phyloP scores from a whole-genome alignment of 208 protist species.

The Herpetomonas samuelpessoai region DNA sequence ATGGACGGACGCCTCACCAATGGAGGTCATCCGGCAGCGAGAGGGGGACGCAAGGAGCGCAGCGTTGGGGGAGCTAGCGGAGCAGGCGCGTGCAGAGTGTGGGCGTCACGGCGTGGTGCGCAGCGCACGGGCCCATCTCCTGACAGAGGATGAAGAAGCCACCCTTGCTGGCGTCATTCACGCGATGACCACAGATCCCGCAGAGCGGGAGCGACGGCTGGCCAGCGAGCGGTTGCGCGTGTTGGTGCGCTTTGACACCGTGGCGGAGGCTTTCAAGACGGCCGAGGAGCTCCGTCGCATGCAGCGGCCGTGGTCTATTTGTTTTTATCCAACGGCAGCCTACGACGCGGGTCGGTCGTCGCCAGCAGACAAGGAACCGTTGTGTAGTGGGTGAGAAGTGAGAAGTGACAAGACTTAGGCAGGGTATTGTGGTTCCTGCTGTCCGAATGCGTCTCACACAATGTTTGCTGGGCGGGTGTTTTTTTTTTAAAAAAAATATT shows the following conservation, averaged over 20 bases:
- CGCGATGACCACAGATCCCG: neutral
- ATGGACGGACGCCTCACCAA: constrained; percentile 16
- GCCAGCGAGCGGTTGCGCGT: constrained; percentile 51
- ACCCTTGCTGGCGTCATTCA: constrained; percentile 9
- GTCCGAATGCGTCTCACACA: too few relatives aligned
- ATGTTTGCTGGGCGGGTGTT: too few relatives aligned
- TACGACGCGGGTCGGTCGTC: constrained; percentile 63
- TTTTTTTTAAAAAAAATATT: too few relatives aligned
- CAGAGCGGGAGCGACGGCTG: constrained; percentile 14
- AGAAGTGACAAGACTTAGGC: too few relatives aligned
- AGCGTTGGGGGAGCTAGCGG: constrained; percentile 22
- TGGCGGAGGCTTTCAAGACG: constrained; percentile 80
- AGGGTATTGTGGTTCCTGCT: too few relatives aligned
- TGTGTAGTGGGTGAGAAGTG: too few relatives aligned
- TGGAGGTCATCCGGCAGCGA: neutral
- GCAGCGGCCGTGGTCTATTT: constrained; percentile 25
- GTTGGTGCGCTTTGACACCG: constrained; percentile 81
- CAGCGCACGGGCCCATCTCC: constrained; percentile 29
- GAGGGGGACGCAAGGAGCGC: neutral
- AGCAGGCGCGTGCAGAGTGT: constrained; percentile 39
- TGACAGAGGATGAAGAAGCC: constrained; percentile 17
- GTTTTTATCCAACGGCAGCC: constrained; percentile 60
- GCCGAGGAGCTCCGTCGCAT: constrained; percentile 38
- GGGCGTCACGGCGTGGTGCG: constrained; percentile 59
- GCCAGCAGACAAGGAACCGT: too few relatives aligned